These are phyloP conservation scores for Suillus americanus DNA, from an alignment of 768 basidiomycete genomes.

Conservation along the genomic window DNA sequence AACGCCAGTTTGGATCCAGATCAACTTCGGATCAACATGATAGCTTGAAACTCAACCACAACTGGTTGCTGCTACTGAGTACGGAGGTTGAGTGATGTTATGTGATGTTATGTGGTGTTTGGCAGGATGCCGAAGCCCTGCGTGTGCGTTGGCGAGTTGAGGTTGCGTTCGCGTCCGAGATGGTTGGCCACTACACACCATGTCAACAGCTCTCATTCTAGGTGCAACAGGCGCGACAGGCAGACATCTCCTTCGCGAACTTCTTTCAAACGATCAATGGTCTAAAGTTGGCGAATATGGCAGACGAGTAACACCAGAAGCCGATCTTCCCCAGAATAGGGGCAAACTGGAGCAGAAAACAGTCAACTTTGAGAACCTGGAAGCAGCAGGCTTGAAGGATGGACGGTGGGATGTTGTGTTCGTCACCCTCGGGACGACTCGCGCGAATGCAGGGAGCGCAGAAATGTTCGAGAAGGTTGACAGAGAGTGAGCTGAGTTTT, in stretches of 20 bases:
- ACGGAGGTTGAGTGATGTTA: neutral
- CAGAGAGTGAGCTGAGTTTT: slow-evolving; percentile 52
- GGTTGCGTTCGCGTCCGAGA: neutral
- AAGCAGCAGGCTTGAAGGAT: slow-evolving; percentile 47
- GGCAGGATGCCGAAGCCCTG: neutral
- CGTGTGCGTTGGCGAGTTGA: neutral
- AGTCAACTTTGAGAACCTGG: slow-evolving; percentile 69
- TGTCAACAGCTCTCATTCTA: slow-evolving; percentile 55
- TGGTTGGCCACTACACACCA: neutral
- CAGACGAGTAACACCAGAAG: slow-evolving; percentile 51
- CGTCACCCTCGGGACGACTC: slow-evolving; percentile 73
- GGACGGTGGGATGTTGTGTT: slow-evolving; percentile 76
- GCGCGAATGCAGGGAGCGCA: slow-evolving; percentile 57
- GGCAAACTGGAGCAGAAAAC: slow-evolving; percentile 68
- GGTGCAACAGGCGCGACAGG: slow-evolving; percentile 78
- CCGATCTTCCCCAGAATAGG: slow-evolving; percentile 35
- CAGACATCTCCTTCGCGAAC: slow-evolving; percentile 55
- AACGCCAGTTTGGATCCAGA: too few relatives aligned
- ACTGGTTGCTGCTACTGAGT: too few relatives aligned
- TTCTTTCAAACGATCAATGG: slow-evolving; percentile 57
- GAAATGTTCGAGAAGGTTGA: slow-evolving; percentile 77
- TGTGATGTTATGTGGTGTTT: neutral
- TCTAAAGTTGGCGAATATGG: slow-evolving; percentile 69
- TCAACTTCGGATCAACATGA: too few relatives aligned
- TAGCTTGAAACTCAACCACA: too few relatives aligned